A percentile compares a stretch with the other conserved stretches of the same genome.
Conservation (phyloP, 176 grass and related monocot species). For the Eleusine coracana region DNA sequence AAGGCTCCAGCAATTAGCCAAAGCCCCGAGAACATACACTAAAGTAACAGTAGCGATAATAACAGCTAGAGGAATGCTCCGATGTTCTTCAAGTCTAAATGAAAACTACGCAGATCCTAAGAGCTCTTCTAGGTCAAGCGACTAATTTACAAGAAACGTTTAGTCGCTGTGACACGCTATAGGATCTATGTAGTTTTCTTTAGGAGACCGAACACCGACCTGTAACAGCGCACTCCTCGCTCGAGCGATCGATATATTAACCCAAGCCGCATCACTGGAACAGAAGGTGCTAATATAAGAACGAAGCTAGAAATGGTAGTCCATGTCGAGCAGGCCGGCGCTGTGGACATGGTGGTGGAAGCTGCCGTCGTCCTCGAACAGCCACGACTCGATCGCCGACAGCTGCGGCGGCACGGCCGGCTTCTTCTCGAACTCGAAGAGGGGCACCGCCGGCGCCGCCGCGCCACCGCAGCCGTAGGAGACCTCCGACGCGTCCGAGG, state of each 20-base stretch:
- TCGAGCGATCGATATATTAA: neutral
- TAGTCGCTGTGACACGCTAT: neutral
- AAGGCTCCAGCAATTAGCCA: neutral
- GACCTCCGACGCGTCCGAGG: slow-evolving; percentile 37
- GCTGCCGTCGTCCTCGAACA: slow-evolving; percentile 53
- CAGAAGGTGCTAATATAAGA: neutral
- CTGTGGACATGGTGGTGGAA: slow-evolving; percentile 24
- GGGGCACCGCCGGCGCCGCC: neutral
- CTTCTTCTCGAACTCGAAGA: slow-evolving; percentile 46
- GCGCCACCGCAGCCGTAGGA: slow-evolving; percentile 38
- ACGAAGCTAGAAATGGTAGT: slow-evolving; percentile 43
- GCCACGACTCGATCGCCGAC: slow-evolving; percentile 61
- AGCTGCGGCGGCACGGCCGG: slow-evolving; percentile 31
- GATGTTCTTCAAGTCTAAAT: slow-evolving; percentile 20
- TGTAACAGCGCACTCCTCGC: neutral
- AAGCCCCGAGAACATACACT: slow-evolving; percentile 30
- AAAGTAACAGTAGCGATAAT: neutral
- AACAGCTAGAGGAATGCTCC: neutral
- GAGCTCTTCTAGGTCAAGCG: neutral
- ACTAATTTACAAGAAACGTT: neutral
- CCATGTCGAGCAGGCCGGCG: slow-evolving; percentile 28
- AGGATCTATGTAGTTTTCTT: slow-evolving; percentile 61
- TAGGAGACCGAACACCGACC: neutral
- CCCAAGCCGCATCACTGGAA: neutral
- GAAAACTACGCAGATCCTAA: slow-evolving; percentile 62